Evolutionary conservation across 805 yeast genomes (phyloP), one percentile per base, ranked within the genome.

Genomic region (Candida railenensis): DNA sequence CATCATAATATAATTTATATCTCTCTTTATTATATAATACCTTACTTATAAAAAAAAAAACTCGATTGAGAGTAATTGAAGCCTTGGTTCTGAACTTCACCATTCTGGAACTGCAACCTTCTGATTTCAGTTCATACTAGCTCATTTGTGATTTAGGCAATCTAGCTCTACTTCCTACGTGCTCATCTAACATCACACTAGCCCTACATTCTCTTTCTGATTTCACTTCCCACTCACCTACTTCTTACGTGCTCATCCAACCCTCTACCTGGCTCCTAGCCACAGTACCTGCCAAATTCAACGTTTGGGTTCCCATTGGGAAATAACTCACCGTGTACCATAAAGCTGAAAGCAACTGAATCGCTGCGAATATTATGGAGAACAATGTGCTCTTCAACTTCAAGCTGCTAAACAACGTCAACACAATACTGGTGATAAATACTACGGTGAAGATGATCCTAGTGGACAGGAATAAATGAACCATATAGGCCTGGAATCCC

Each of bases 261-360:
- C 64, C 60, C 49, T 67, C 76, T 2, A 71, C 77, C 53, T 72
- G 77, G 32, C 70, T 60, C 44, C 75, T 56, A 14, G 77, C 77
- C 22, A 73, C 77, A 9, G 60, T 59, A 3, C 74, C 61, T 1
- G 77, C 77, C 44, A 73, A 53, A 43, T 63, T 69, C 42, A 73
- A 57, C 0, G 77, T 72, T 50, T 72, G 77, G 20, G 60, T 61
- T 7, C 77, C 77, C 70, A 72, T 57, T n/a, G 77, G 77, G 53
- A 73, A 73, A 56, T 73, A 73, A 49, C 76, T 71, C 20, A 73
- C 74, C 2, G 77, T 69, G 54, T 73, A 73, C 77, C 77, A 72
- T 3, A 70, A 44, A 2, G 72, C 76, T 53, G 70, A 62, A 18
- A 70, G 39, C 47, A 73, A 61, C 51, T 73, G 77, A 8, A 72